Conservation (phyloP, 768 basidiomycete genomes). For the Xanthoconium purpureum region DNA sequence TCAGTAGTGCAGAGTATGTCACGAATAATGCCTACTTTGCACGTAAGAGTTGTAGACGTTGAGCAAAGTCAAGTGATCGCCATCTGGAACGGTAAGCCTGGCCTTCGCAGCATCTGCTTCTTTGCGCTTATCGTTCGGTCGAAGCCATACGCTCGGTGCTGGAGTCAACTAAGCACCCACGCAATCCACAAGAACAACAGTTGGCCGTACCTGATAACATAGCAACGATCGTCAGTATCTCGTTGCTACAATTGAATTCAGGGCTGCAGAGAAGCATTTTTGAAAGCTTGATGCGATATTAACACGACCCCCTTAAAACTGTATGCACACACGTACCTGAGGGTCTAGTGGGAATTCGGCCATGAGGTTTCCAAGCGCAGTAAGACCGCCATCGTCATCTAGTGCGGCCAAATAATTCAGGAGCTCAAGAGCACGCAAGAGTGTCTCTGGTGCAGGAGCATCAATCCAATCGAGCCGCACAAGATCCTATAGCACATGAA, state of each 20-base stretch:
- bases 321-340: too few species aligned
- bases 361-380: too few species aligned
- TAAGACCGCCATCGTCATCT: too few species aligned
- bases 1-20: background rate
- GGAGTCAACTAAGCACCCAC: background rate
- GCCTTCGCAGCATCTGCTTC: constrained; percentile 94
- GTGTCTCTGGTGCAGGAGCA: too few species aligned
- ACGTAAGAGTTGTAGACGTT: constrained; percentile 95
- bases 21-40: constrained; percentile 51
- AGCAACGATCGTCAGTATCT: constrained; percentile 89
- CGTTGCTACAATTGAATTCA: constrained; percentile 95
- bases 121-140: constrained; percentile 81
- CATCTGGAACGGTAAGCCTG: constrained; percentile 82
- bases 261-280: too few species aligned
- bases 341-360: too few species aligned
- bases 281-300: too few species aligned
- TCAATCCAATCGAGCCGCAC: too few species aligned
- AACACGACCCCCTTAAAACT: too few species aligned
- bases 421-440: too few species aligned
- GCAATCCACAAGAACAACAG: background rate
- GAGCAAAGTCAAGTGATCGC: constrained; percentile 92
- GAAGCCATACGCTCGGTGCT: constrained; percentile 87
- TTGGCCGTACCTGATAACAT: constrained; percentile 83
- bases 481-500: too few species aligned
- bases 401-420: too few species aligned